Evolutionary conservation across 2,329 filamentous ascomycete species (phyloP).

Genomic region (Paramyrothecium sp.): DNA sequence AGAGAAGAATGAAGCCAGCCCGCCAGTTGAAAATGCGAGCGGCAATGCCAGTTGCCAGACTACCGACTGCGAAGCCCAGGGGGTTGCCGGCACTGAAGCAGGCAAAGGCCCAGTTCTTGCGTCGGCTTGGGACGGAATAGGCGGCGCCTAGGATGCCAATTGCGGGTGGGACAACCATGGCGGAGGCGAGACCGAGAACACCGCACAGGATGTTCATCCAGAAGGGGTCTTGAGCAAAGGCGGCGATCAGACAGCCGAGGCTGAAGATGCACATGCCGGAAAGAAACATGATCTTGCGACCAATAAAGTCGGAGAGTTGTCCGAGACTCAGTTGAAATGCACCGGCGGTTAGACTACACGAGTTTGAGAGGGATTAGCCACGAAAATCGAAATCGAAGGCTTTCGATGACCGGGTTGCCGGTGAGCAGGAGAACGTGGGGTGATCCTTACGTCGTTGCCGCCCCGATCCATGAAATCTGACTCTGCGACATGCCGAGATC

Average conservation of each 20-base stretch:
- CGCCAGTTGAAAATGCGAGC: slow-evolving; percentile 63
- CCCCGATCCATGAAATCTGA: slow-evolving; percentile 67
- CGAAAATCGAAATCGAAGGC: background rate
- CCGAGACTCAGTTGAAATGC: slow-evolving; percentile 63
- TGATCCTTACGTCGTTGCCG: slow-evolving; percentile 46
- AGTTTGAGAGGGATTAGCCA: background rate
- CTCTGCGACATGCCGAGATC: slow-evolving; percentile 63
- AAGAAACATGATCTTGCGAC: slow-evolving; percentile 14
- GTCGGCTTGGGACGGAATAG: slow-evolving; percentile 57
- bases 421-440: too few relatives aligned
- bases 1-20: slow-evolving; percentile 59
- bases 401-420: background rate
- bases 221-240: slow-evolving; percentile 18
- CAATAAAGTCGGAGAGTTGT: slow-evolving; percentile 10
- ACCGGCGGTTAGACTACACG: slow-evolving; percentile 50
- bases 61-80: slow-evolving; percentile 37
- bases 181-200: slow-evolving; percentile 62
- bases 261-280: slow-evolving; percentile 17
- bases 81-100: slow-evolving; percentile 50
- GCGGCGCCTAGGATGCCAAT: slow-evolving; percentile 63
- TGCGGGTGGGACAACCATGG: slow-evolving; percentile 61
- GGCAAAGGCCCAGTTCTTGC: slow-evolving; percentile 66
- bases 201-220: slow-evolving; percentile 56
- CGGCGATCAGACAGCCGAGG: slow-evolving; percentile 14
- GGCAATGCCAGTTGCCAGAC: slow-evolving; percentile 61